phyloP scores from a whole-genome alignment of 345 rosid genomes.

The Schrenkiella parvula region DNA sequence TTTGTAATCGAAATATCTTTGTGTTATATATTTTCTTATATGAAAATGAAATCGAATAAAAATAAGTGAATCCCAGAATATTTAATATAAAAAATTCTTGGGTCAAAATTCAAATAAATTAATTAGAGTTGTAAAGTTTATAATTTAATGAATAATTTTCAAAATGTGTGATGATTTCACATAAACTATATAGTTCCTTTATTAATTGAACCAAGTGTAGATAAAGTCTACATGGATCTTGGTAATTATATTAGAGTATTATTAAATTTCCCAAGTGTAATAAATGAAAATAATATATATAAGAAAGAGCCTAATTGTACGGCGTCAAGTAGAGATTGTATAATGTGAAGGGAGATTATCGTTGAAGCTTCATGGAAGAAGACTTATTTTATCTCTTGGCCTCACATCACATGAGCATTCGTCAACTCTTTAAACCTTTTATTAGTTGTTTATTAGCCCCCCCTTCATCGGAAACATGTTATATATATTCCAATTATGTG shows the following conservation, averaged over 20 bases:
- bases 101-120: not conserved
- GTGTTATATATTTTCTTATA: not conserved
- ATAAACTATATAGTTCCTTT: not conserved
- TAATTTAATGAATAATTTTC: not conserved
- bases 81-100: too few relatives aligned
- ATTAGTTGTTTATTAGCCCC: constrained; percentile 5
- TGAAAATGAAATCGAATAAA: not conserved
- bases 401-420: constrained; percentile 34
- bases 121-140: not conserved
- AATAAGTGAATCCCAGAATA: not conserved
- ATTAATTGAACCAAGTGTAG: not conserved
- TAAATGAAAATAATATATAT: constrained; percentile 2
- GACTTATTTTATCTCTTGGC: constrained; percentile 26
- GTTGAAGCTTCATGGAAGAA: constrained; percentile 54
- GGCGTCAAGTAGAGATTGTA: constrained; percentile 37
- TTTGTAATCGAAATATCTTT: not conserved
- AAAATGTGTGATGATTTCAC: not conserved
- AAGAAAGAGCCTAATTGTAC: constrained; percentile 39
- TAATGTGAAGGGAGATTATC: constrained; percentile 26
- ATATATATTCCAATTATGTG: not conserved
- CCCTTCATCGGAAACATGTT: constrained; percentile 14
- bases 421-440: constrained; percentile 31
- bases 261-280: constrained; percentile 17
- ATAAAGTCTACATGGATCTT: constrained; percentile 8
- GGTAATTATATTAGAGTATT: not conserved